Conservation (phyloP, 495 filamentous ascomycete genomes). For the Aspergillus indologenus region DNA sequence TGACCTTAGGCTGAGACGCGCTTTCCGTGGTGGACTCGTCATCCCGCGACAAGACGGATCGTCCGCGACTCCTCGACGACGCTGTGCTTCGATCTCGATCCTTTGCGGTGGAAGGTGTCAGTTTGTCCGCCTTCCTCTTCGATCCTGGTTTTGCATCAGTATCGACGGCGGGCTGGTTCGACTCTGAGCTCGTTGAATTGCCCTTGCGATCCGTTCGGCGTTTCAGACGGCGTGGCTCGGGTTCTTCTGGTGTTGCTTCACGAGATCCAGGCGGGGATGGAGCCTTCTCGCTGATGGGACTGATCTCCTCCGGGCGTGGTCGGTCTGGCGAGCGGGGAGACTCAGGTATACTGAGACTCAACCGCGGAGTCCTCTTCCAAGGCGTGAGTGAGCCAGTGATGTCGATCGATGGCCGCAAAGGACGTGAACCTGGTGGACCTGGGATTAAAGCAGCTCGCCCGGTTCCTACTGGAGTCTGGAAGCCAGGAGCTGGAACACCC, state of each 20-base stretch:
- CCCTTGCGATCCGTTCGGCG: slow-evolving; percentile 25
- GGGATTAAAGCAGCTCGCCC: slow-evolving; percentile 12
- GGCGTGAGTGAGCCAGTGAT: slow-evolving; percentile 47
- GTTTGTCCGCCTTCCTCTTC: slow-evolving; percentile 37
- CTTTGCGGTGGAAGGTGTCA: slow-evolving; percentile 26
- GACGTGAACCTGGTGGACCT: slow-evolving; percentile 12
- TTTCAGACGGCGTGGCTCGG: slow-evolving; percentile 25
- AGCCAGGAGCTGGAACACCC: slow-evolving; percentile 21
- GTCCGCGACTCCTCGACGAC: slow-evolving; percentile 56
- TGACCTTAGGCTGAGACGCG: slow-evolving; percentile 50
- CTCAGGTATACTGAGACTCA: slow-evolving; percentile 37
- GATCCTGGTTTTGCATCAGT: slow-evolving; percentile 22
- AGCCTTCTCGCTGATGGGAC: slow-evolving; percentile 51
- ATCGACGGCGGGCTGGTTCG: slow-evolving; percentile 16
- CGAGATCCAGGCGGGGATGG: slow-evolving; percentile 39
- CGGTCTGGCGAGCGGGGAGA: slow-evolving; percentile 46
- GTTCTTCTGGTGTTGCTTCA: slow-evolving; percentile 33
- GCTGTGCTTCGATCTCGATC: slow-evolving; percentile 51
- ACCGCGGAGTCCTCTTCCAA: slow-evolving; percentile 44
- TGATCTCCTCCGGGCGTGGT: slow-evolving; percentile 49
- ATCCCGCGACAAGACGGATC: slow-evolving; percentile 56
- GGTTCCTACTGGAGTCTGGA: slow-evolving; percentile 31
- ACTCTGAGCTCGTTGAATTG: slow-evolving; percentile 10
- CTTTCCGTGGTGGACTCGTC: slow-evolving; percentile 51
- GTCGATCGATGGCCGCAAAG: slow-evolving; percentile 36